A percentile compares a stretch with the other conserved stretches of the same genome.
Conservation (phyloP, 495 filamentous ascomycete species). For the Bombardia bombarda region DNA sequence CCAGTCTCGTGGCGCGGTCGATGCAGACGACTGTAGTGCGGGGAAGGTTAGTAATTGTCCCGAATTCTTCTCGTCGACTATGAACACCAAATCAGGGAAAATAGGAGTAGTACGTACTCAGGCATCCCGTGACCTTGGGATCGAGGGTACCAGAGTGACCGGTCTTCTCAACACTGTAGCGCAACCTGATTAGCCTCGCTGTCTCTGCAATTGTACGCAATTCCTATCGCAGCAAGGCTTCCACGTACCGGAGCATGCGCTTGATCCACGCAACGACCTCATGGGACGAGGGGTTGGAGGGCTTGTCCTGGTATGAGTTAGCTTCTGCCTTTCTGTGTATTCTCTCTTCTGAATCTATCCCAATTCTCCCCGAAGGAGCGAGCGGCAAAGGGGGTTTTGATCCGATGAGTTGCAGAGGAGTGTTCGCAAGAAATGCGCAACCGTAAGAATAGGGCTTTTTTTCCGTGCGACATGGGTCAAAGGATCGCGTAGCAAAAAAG, state of each 20-base stretch:
- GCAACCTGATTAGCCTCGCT: constrained; percentile 12
- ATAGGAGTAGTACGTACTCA: no score
- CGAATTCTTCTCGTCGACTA: background rate
- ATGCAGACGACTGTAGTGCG: constrained; percentile 94
- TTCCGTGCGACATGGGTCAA: background rate
- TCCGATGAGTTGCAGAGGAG: no score
- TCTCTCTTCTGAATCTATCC: no score
- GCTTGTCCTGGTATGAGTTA: constrained; percentile 58
- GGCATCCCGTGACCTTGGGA: constrained; percentile 71
- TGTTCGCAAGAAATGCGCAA: no score
- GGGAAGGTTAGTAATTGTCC: no score
- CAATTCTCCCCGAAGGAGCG: no score
- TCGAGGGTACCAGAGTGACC: constrained; percentile 96
- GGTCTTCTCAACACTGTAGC: constrained; percentile 79
- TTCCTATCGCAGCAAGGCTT: background rate
- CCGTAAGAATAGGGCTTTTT: no score
- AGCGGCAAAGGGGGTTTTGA: no score
- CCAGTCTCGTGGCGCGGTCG: constrained; percentile 89
- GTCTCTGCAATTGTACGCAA: background rate
- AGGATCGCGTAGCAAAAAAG: background rate
- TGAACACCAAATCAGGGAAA: background rate
- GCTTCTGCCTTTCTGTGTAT: background rate
- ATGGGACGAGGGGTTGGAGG: constrained; percentile 93
- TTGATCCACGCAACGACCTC: constrained; percentile 99
- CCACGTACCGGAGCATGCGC: constrained; percentile 74